A percentile compares a stretch with the other conserved stretches of the same genome.
Evolutionary conservation across 441 rosid genomes (phyloP).

Genomic region (Corymbia calophylla): DNA sequence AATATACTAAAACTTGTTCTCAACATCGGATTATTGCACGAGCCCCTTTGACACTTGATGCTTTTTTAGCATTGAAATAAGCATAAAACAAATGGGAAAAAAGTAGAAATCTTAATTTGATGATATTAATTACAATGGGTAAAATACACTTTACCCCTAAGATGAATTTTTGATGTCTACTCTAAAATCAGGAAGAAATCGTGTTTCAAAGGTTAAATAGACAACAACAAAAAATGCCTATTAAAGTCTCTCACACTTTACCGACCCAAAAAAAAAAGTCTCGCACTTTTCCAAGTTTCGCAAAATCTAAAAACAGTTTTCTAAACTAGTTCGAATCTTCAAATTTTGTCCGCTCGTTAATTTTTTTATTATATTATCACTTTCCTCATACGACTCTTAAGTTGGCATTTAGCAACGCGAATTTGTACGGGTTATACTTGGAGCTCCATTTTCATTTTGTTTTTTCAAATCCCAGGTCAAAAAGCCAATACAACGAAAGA

Average conservation of each 20-base stretch:
- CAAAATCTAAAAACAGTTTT: not conserved
- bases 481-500: not conserved
- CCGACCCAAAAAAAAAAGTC: too few relatives aligned
- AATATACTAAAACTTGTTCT: not conserved
- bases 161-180: not conserved
- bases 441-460: not conserved
- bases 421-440: not conserved
- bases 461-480: not conserved
- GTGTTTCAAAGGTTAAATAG: not conserved
- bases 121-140: rapidly evolving
- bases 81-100: not conserved
- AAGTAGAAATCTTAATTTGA: not conserved
- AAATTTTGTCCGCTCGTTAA: not conserved
- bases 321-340: not conserved
- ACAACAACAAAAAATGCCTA: not conserved
- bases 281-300: not conserved
- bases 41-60: not conserved
- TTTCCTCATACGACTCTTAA: not conserved
- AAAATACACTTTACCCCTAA: not conserved
- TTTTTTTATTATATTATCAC: not conserved
- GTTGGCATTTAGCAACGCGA: not conserved
- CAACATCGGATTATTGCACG: not conserved
- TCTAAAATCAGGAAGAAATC: not conserved
- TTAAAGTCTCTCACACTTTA: not conserved
- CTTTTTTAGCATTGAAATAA: not conserved